phyloP scores from a whole-genome alignment of 176 grass and related monocot species.

The Phoenix roebelenii region DNA sequence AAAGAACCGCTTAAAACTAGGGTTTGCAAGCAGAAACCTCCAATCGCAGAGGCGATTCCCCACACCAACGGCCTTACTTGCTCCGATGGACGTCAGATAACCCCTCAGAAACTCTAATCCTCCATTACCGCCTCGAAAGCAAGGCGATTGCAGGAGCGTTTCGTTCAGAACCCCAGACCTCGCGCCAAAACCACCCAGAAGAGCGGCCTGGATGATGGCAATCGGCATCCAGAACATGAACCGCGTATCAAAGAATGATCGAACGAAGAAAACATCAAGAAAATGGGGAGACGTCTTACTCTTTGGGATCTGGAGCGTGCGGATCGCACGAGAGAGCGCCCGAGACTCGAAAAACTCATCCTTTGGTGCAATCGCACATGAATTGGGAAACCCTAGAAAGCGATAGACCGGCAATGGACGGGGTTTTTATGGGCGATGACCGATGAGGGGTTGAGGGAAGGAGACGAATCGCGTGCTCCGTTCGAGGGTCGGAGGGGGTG shows the following conservation, averaged over 20 bases:
- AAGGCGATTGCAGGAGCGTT: slow-evolving; percentile 11
- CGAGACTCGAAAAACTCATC: slow-evolving; percentile 61
- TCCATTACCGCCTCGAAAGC: slow-evolving; percentile 18
- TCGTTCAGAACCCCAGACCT: slow-evolving; percentile 21
- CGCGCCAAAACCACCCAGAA: slow-evolving; percentile 23
- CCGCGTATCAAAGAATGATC: neutral
- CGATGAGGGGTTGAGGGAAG: no score
- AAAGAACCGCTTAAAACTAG: slow-evolving; percentile 41
- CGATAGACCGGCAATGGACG: slow-evolving; percentile 6
- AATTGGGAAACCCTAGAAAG: slow-evolving; percentile 7
- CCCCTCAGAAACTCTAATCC: slow-evolving; percentile 34
- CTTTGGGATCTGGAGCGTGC: slow-evolving; percentile 38
- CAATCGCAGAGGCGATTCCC: slow-evolving; percentile 30
- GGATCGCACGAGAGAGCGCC: slow-evolving; percentile 60
- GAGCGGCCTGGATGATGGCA: slow-evolving; percentile 27
- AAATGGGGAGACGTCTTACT: slow-evolving; percentile 16
- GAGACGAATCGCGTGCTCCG: no score
- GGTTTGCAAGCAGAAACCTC: slow-evolving; percentile 52
- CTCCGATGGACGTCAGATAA: slow-evolving; percentile 45
- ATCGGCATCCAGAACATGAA: neutral
- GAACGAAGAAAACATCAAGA: neutral
- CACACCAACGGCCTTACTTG: slow-evolving; percentile 14
- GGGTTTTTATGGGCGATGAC: no score
- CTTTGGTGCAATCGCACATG: slow-evolving; percentile 12
- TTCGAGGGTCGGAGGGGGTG: no score